Evolutionary conservation across 192 early-diverging fungal species (phyloP), one percentile per base, ranked within the genome.

Genomic region (Gamsiella multidivaricata): DNA sequence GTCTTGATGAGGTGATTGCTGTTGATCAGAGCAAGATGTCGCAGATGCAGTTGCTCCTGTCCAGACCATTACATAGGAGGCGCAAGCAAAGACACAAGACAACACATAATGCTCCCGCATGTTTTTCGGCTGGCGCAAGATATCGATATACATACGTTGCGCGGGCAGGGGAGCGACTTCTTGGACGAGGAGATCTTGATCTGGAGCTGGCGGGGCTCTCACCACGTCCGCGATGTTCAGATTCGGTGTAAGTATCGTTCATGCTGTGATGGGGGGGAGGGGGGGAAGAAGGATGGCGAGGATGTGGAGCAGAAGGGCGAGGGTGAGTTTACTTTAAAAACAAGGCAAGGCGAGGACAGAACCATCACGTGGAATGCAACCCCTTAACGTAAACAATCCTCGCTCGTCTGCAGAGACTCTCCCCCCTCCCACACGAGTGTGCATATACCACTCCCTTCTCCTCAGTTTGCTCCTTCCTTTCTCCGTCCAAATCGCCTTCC

Each of bases 101-200:
- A n/a, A n/a, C n/a, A n/a, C n/a, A n/a, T n/a, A n/a, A n/a, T n/a
- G n/a, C n/a, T n/a, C n/a, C n/a, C n/a, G n/a, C n/a, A n/a, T n/a
- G n/a, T n/a, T n/a, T 59, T 12, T 43, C 49, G 22, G 49, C 1
- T 51, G n/a, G 46, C 8, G 17, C 46, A 49, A 23, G 22, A 49
- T 49, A 8, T 8, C 12, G 37, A 18, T 3, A 41, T 20, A 69
- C 65, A 36, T 78, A 78, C 74, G 65, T 46, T 52, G 65, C 60
- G 25, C 74, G 74, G 29, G 74, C 61, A n/a, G 74, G 65, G 3
- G 74, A 69, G 36, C 74, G 59, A 54, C 65, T 69, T 64, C 74
- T 78, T 25, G 74, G 74, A 34, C 74, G 65, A 39, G 74, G 74
- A 5, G 74, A 78, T 58, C 74, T 61, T 32, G 74, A 78, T 52